Base-by-base conservation (phyloP, 805 yeast species). In the Schizosaccharomyces octosporus region DNA sequence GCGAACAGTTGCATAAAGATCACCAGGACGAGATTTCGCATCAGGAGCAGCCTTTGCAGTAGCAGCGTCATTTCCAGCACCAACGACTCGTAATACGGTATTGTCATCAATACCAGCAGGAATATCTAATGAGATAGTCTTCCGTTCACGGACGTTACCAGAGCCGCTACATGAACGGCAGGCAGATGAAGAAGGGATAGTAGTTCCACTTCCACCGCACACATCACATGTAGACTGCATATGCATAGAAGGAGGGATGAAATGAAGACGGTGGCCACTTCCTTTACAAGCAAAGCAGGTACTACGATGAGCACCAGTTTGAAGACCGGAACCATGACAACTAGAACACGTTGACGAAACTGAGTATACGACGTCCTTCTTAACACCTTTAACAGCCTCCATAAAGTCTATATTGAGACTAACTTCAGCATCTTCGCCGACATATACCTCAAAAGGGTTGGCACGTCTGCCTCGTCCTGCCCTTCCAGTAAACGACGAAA, bases 31-130 rank as follows among this genome's bases (percentile, higher is more conserved):
- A 45, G 84, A 80, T 60, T 83, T 83, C 51, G 84, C 79, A 57
- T 86, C 88, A 4, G 60, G 62, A 5, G 65, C 57, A 48, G 81
- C 79, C 17, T 94, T 80, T 41, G 85, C 79, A 59, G 78, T 77
- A 48, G 98, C 97, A 27, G 90, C 81, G 66, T 89, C 95, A 54
- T 65, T 66, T 61, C 99, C 99, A 63, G 84, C 93, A 0, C 89
- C 89, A 0, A 86, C 79, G 29, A 90, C 82, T 66, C 95, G 80
- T 63, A 93, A 76, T 55, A 94, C 78, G 63, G 89, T 81, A 21
- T 96, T 97, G 69, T 88, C 95, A 59, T 79, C 79, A 48, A 93
- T 77, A 21, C 98, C 97, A 43, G 86, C 78, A 5, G 98, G 99
- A 63, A 93, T 75, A 62, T 87, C 90, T 29, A 93, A 82, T 32